Evolutionary conservation across 257 asterid genomes (phyloP), one percentile per base, ranked within the genome.

Genomic region (Solanum rostratum): DNA sequence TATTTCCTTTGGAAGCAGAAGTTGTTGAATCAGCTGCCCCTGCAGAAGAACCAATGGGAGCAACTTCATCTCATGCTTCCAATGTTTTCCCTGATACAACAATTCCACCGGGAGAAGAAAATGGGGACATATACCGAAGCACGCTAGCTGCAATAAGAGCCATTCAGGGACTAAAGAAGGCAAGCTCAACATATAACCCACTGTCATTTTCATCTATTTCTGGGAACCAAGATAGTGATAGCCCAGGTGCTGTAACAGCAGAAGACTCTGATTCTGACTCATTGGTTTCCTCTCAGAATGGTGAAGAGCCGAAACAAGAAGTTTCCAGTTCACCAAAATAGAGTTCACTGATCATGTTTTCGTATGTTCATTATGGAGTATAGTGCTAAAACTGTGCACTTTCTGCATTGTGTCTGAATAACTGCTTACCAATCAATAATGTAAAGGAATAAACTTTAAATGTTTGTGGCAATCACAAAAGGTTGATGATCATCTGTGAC

Each of bases 1-100:
- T 94, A 59, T 92, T 95, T 76, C 99, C 98, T 3, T 65, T 87
- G 52, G 91, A 90, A 89, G 94, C 97, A 2, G 97, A 93, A 89
- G 97, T 96, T 59, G 90, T 93, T 20, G 97, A 94, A 90, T 82
- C 94, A 10, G 66, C 87, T 82, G 71, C 85, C 65, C 57, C 60
- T 85, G 82, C 87, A 50, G 91, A 68, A 80, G 89, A 81, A 71
- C 43, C 43, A 29, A 33, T 82, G 7, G 85, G 78, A 62, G 82
- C 81, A 76, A 71, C 86, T 22, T 81, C 85, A 43, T 73, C 84
- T 10, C 80, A 87, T 46, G 29, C 39, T 52, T 83, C 91, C 11
- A 86, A 85, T 50, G 84, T 87, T 53, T 83, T 88, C 37, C 43
- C 85, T 22, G 93, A 69, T 69, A 10, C 52, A 19, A 69, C 84